phyloP scores from a whole-genome alignment of 192 early-diverging fungal genomes.

The Entomortierella beljakovae region DNA sequence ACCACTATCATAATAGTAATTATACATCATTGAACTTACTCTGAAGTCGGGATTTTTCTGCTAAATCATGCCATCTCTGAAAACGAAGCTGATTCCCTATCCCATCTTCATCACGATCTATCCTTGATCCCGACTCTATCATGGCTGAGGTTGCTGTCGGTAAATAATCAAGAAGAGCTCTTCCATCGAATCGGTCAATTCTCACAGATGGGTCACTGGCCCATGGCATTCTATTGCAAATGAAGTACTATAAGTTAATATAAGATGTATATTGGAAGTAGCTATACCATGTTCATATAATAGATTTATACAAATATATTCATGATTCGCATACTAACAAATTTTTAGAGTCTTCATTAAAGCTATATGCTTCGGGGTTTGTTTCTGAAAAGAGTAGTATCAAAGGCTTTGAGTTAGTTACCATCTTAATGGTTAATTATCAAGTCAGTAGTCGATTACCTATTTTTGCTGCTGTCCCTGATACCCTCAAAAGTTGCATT shows the following conservation, averaged over 20 bases:
- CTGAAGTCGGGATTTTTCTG: conserved; percentile 30
- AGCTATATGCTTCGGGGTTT: conserved; percentile 31
- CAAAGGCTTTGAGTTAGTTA: background rate
- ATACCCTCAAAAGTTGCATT: conserved; percentile 42
- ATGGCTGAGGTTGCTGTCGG: conserved; percentile 13
- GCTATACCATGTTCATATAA: background rate
- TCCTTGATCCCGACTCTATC: conserved; percentile 37
- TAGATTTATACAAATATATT: background rate
- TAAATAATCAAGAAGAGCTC: conserved; percentile 37
- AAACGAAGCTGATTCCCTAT: conserved; percentile 45
- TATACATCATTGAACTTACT: conserved; percentile 21
- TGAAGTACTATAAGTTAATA: background rate
- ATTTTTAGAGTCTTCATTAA: conserved; percentile 33
- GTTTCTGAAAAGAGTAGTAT: conserved; percentile 5
- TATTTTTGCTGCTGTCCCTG: conserved; percentile 24
- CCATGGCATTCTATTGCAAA: conserved; percentile 37
- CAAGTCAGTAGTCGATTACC: conserved; percentile 12
- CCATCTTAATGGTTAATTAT: background rate
- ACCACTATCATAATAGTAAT: background rate
- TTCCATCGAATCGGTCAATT: conserved; percentile 49
- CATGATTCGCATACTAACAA: conserved; percentile 25
- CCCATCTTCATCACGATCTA: conserved; percentile 43
- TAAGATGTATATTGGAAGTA: background rate
- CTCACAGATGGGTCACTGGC: conserved; percentile 30
- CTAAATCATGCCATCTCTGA: conserved; percentile 45